Evolutionary conservation across 129 eudicot species (phyloP).

Genomic region (Helianthus tuberosus): DNA sequence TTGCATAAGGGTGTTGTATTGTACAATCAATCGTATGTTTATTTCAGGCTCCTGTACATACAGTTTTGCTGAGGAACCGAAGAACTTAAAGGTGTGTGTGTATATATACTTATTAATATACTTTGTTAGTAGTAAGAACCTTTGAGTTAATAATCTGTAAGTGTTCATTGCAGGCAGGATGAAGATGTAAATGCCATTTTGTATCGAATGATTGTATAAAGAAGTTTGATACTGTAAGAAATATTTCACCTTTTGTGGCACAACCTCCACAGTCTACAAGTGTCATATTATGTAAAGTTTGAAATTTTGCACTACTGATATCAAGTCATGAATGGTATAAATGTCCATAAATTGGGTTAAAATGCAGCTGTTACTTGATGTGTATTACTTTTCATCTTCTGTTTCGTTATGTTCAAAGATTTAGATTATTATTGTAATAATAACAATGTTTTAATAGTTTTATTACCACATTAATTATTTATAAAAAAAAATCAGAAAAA

Average conservation of each 20-base stretch:
- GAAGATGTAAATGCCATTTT: constrained; percentile 38
- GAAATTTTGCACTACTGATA: background rate
- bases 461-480: too few species aligned
- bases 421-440: too few species aligned
- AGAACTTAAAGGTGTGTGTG: constrained; percentile 34
- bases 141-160: constrained; percentile 11
- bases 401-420: too few species aligned
- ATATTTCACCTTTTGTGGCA: constrained; percentile 4
- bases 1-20: constrained; percentile 10
- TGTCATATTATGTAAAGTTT: background rate
- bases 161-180: constrained; percentile 33
- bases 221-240: constrained; percentile 21
- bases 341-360: too few species aligned
- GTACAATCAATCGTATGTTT: background rate
- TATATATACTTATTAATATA: constrained; percentile 14
- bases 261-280: background rate
- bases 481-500: too few species aligned
- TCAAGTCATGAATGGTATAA: too few species aligned
- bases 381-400: too few species aligned
- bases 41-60: constrained; percentile 22
- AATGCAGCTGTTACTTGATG: too few species aligned
- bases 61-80: constrained; percentile 19
- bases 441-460: too few species aligned
- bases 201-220: background rate
- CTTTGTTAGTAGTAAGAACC: constrained; percentile 12